phyloP scores from a whole-genome alignment of 305 asterid species.

The Andrographis paniculata region DNA sequence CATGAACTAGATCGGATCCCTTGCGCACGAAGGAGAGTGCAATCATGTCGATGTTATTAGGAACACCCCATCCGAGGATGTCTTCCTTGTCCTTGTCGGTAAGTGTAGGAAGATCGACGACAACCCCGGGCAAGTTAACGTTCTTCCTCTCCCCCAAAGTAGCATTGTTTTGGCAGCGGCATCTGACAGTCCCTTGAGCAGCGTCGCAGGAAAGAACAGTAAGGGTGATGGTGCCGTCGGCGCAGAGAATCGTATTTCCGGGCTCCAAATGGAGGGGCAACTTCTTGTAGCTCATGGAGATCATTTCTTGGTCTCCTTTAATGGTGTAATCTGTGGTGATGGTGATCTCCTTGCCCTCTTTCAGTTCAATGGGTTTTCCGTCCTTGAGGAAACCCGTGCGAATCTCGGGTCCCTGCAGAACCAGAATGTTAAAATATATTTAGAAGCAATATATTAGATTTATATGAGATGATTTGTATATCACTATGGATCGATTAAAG shows the following conservation, averaged over 20 bases:
- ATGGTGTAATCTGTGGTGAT: constrained; percentile 47
- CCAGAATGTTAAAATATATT: not conserved
- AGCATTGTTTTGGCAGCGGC: constrained; percentile 53
- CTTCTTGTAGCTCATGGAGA: constrained; percentile 54
- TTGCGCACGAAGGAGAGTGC: constrained; percentile 43
- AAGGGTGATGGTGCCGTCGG: constrained; percentile 52
- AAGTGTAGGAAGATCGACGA: constrained; percentile 60
- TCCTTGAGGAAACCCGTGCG: constrained; percentile 54
- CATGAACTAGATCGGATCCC: constrained; percentile 59
- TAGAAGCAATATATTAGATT: no score
- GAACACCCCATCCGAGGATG: constrained; percentile 54
- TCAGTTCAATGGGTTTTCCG: constrained; percentile 50
- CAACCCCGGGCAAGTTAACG: constrained; percentile 55
- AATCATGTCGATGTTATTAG: constrained; percentile 30
- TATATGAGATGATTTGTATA: no score
- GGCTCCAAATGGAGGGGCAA: constrained; percentile 43
- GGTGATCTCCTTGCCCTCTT: constrained; percentile 43
- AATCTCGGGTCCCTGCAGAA: constrained; percentile 47
- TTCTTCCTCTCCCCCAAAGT: constrained; percentile 55
- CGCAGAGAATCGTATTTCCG: constrained; percentile 45
- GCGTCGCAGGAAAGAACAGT: constrained; percentile 44
- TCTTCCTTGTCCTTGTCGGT: constrained; percentile 62
- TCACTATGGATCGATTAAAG: no score
- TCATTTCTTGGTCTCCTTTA: constrained; percentile 38
- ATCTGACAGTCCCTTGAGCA: constrained; percentile 36